Evolutionary conservation across 1,284 basidiomycete genomes (phyloP), one percentile per base, ranked within the genome.

Genomic region (Ustanciosporium gigantosporum): DNA sequence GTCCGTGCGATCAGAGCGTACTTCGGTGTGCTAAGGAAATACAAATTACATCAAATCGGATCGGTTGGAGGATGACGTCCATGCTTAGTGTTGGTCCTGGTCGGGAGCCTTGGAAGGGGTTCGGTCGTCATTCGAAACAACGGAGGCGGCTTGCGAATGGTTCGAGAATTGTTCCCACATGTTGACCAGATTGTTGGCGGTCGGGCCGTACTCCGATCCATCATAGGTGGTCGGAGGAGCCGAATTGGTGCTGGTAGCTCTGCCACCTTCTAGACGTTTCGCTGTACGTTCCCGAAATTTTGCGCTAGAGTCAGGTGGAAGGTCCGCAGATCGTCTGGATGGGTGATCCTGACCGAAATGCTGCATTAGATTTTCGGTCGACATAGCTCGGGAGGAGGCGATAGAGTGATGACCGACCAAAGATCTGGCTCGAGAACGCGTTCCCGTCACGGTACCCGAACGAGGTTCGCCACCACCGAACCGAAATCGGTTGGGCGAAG

Each of bases 381-480:
- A 66, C 36, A 61, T 46, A 32, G 58, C 55, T 2, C 66, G 55
- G 14, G 59, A 57, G 4, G 46, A 38, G 2, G 59, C 42, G 23
- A 47, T 49, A 41, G 51, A 48, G 34, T 62, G 46, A 4, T 44
- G 43, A n/a, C 66, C 66, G 15, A 66, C 53, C 4, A 68, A 31
- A 27, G 68, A 68, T 13, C 70, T 39, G 1, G 70, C 68, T 3
- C 70, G 50, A n/a, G 68, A 70, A 5, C 70, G 59, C 7, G 68
- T 70, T 11, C 65, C 68, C 13, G 69, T 69, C 24, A 66, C 66
- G 0, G 50, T 53, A 0, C 41, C 32, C 13, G 47, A 39, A 17
- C 48, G 43, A 31, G 41, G 27, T 17, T 31, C 29, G 20, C 35
- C 41, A 13, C 41, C 42, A 20, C 47, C 49, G 23, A 68, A 70